These are phyloP conservation scores for Podila verticillata DNA, from an alignment of 192 early-diverging fungal genomes.

Conservation along the genomic window DNA sequence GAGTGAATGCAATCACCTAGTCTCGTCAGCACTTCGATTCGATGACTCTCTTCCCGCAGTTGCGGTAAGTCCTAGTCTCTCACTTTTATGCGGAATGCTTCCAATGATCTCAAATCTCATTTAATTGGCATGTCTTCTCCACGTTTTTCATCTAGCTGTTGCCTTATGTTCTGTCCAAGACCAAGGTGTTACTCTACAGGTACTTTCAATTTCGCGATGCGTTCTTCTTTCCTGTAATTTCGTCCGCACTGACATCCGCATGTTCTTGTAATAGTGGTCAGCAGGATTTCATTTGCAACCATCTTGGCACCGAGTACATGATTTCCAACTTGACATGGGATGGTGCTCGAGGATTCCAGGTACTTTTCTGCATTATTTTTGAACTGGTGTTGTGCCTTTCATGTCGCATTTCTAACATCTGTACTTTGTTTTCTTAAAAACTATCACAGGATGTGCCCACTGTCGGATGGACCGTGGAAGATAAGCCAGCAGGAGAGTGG, in stretches of 20 bases:
- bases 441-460: conserved; percentile 35
- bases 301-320: conserved; percentile 72
- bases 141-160: conserved; percentile 58
- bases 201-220: conserved; percentile 18
- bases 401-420: too few species aligned
- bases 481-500: conserved; percentile 53
- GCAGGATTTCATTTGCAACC: conserved; percentile 85
- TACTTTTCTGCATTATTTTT: conserved; percentile 31
- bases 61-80: conserved; percentile 52
- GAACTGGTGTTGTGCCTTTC: neutral
- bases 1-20: conserved; percentile 70
- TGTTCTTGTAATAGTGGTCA: conserved; percentile 66
- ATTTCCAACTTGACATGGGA: conserved; percentile 76
- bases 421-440: too few species aligned
- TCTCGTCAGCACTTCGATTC: conserved; percentile 50
- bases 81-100: neutral
- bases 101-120: neutral
- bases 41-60: conserved; percentile 68
- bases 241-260: too few species aligned
- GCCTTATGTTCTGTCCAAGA: conserved; percentile 65
- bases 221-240: neutral
- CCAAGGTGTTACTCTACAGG: conserved; percentile 71
- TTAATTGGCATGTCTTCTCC: neutral
- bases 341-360: conserved; percentile 67
- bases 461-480: conserved; percentile 62